Percentiles rank a stretch among this genome's conserved stretches.
Conservation (phyloP, 495 filamentous ascomycete genomes). For the Aspergillus sclerotioniger region DNA sequence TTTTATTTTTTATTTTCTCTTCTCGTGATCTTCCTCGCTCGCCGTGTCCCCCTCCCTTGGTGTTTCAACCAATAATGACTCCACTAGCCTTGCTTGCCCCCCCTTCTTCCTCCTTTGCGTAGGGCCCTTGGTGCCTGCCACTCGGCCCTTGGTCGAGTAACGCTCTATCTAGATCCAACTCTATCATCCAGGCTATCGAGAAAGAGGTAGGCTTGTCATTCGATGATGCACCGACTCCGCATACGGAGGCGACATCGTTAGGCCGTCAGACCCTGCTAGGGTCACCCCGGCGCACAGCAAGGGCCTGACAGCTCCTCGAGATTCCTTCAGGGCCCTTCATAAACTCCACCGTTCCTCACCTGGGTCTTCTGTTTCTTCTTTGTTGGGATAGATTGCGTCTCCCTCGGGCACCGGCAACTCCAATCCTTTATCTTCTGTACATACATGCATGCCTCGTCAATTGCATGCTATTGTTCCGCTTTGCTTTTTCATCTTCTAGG, state of each 20-base stretch:
- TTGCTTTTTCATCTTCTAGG: constrained; percentile 2
- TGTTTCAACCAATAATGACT: constrained; percentile 14
- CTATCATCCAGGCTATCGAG: constrained; percentile 29
- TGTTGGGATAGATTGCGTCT: constrained; percentile 6
- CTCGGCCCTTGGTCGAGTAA: constrained; percentile 17
- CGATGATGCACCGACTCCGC: constrained; percentile 15
- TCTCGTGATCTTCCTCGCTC: not conserved
- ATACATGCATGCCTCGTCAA: constrained; percentile 11
- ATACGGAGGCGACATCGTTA: not conserved
- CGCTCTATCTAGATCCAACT: constrained; percentile 23
- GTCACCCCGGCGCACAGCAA: constrained; percentile 16
- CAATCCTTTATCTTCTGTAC: constrained; percentile 18
- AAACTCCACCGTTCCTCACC: constrained; percentile 17
- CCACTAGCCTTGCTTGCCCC: constrained; percentile 22
- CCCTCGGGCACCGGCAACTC: not conserved
- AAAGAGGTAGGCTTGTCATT: constrained; percentile 18
- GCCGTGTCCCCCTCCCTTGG: constrained; percentile 11
- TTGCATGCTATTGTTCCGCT: constrained; percentile 4
- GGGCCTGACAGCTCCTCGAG: constrained; percentile 25
- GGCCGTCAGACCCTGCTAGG: constrained; percentile 13
- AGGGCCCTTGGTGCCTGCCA: constrained; percentile 14
- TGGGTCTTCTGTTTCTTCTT: constrained; percentile 9
- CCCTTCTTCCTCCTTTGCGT: constrained; percentile 5
- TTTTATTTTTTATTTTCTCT: constrained; percentile 15
- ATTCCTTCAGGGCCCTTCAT: constrained; percentile 17